Evolutionary conservation across 73 alveolate species (phyloP).

Genomic region (Symbiodinium natans): DNA sequence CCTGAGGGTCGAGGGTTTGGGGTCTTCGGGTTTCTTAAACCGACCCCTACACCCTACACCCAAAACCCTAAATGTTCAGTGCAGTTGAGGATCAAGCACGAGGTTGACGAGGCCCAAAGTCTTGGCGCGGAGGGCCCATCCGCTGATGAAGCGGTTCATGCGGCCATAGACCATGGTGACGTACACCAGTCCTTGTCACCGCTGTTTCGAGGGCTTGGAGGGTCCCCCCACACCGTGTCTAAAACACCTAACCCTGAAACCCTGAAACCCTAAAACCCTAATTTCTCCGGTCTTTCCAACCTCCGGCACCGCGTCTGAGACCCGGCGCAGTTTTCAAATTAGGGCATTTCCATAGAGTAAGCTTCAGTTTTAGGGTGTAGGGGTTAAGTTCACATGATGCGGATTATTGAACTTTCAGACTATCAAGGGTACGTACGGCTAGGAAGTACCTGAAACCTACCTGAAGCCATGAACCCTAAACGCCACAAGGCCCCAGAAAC

Average conservation of each 20-base stretch:
- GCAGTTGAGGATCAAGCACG: constrained; percentile 7
- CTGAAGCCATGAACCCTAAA: neutral
- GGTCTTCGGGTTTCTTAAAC: neutral
- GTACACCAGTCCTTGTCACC: constrained; percentile 19
- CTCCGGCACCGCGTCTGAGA: too few species aligned
- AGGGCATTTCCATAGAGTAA: too few species aligned
- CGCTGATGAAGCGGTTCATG: constrained; percentile 67
- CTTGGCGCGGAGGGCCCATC: constrained; percentile 36
- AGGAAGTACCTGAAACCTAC: too few species aligned
- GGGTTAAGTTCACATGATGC: too few species aligned
- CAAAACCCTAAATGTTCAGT: neutral
- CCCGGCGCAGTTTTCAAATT: too few species aligned
- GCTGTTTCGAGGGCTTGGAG: too few species aligned
- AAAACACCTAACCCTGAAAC: neutral
- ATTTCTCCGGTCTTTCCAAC: too few species aligned
- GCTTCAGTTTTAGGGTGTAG: too few species aligned
- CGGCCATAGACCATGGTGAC: constrained; percentile 91
- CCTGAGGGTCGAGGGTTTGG: too few species aligned
- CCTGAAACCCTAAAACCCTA: neutral
- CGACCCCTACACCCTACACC: too few species aligned
- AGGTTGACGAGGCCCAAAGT: neutral
- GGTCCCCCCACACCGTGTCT: neutral
- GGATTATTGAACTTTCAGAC: too few species aligned
- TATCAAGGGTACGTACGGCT: too few species aligned
- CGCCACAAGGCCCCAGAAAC: neutral